Evolutionary conservation across 805 yeast genomes (phyloP).

Genomic region (Saturnispora sanitii): DNA sequence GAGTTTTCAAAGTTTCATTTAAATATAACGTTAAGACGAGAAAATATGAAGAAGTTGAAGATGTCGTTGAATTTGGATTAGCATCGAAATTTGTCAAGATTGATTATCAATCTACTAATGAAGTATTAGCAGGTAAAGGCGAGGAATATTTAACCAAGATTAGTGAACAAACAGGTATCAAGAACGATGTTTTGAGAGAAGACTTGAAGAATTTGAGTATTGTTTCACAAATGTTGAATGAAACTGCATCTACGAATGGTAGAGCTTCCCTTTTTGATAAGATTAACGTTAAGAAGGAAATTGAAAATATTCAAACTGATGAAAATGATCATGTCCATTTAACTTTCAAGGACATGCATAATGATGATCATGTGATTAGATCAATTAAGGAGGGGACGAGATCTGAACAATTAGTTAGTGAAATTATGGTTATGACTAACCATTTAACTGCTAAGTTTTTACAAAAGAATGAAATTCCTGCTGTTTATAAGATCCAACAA

Average conservation of each 20-base stretch:
- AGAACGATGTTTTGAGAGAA: conserved; percentile 11
- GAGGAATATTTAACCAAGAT: conserved; percentile 5
- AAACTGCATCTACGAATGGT: conserved; percentile 27
- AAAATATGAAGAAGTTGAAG: conserved; percentile 14
- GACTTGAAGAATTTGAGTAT: conserved; percentile 31
- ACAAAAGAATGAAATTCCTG: conserved; percentile 35
- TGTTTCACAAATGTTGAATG: conserved; percentile 25
- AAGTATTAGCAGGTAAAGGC: conserved; percentile 29
- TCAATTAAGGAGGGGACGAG: conserved; percentile 21
- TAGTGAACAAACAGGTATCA: conserved; percentile 7
- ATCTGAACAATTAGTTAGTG: conserved; percentile 64
- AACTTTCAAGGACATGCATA: conserved; percentile 15
- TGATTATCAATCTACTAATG: conserved; percentile 59
- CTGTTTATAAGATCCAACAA: conserved; percentile 35
- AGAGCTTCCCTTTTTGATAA: conserved; percentile 24
- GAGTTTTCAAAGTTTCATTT: conserved; percentile 38
- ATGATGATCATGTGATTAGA: conserved; percentile 10
- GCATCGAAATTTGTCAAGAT: conserved; percentile 39
- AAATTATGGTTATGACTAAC: conserved; percentile 77
- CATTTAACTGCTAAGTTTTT: conserved; percentile 45
- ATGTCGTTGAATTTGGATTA: conserved; percentile 31
- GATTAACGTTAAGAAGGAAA: conserved; percentile 17
- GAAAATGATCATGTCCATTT: conserved; percentile 20
- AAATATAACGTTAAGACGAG: conserved; percentile 20
- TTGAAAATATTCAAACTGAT: conserved; percentile 16